Base-by-base conservation (phyloP, 108 stramenopile genomes). In the Cyclotella choctawhatcheeana region DNA sequence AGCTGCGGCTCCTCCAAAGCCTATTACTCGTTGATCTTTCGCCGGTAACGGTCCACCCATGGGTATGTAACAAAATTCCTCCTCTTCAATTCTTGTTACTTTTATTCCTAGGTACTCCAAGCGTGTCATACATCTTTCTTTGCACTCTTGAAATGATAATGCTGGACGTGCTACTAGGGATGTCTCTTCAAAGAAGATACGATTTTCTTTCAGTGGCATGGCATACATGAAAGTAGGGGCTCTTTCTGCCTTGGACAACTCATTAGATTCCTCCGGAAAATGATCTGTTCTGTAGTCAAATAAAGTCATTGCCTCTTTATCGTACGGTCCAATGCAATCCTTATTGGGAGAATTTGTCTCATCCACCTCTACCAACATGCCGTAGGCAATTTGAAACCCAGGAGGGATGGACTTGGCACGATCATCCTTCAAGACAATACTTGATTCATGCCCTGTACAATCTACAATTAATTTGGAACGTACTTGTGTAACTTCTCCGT, bases 251-350 rank as follows among this genome's bases (percentile, higher is more conserved):
- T 67, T 56, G 58, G 71, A 44, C 47, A 56, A 43, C 48, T 70
- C 83, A 35, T 64, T 32, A 27, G 80, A 84, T 18, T 77, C 78
- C 5, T 52, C 66, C 16, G 71, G 61, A 54, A 93, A 88, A 69
- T 96, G 93, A 85, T 96, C 92, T 13, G 95, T 97, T 47, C 98
- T 86, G 77, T 98, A 98, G 76, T 98, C 98, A 76, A 98, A 97
- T 27, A 98, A 69, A 0, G 95, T 93, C 97, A 98, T 98, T 44
- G 95, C 93, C 51, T 96, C 94, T 71, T 90, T 91, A 55, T 87
- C 90, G 64, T 98, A 98, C 1, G 96, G 96, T 35, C 95, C 96
- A 51, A 87, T 58, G n/a, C 67, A 59, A 5, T 80, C 64, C 56
- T 51, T 51, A 40, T 85, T 77, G 0, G 82, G 73, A 44, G 79